Base-by-base conservation (phyloP, 2,329 filamentous ascomycete species). In the Beauveria varroae region DNA sequence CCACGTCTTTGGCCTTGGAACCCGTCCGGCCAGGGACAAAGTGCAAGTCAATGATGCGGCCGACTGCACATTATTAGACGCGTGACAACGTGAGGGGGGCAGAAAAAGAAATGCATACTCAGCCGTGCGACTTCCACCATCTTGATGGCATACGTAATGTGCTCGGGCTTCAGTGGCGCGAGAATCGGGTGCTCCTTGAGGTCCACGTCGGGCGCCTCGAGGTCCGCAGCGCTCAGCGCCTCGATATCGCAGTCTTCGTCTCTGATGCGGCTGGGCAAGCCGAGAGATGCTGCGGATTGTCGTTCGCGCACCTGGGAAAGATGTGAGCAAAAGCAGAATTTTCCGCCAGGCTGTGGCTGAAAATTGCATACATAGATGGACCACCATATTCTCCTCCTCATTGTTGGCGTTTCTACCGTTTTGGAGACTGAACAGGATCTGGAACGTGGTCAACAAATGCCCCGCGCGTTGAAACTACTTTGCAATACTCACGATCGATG, bases 361-460 rank as follows among this genome's bases (percentile, higher is more conserved):
- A 10, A 14, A 7, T 60, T 16, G 10, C 79, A 71, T 52, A 81
- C 73, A 59, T 83, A 82, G 8, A 82, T 75, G 6, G 79, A 78
- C 81, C 81, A 83, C 79, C 80, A 83, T 7, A 83, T 76, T 5
- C 80, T 68, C 61, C 78, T 75, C 65, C 78, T 75, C 40, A 81
- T 64, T 3, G 68, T 67, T 1, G 69, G 67, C 10, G 64, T 62
- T 37, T 70, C 68, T 6, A 67, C 65, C 12, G 68, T 67, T 56
- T 68, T 70, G 0, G 66, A 67, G 16, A 66, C 66, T 20, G 65
- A 71, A 22, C 62, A 70, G 70, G 70, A 67, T 18, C 67, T 70
- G 34, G 24, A 40, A 1, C 28, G 3, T 20, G 10, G 30, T 51
- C 3, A 46, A 60, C 18, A 26, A 18, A 30, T 26, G 8, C 5